Percentiles rank a stretch among this genome's conserved stretches.
Conservation (phyloP, 2,329 filamentous ascomycete species). For the Hirsutella rhossiliensis region DNA sequence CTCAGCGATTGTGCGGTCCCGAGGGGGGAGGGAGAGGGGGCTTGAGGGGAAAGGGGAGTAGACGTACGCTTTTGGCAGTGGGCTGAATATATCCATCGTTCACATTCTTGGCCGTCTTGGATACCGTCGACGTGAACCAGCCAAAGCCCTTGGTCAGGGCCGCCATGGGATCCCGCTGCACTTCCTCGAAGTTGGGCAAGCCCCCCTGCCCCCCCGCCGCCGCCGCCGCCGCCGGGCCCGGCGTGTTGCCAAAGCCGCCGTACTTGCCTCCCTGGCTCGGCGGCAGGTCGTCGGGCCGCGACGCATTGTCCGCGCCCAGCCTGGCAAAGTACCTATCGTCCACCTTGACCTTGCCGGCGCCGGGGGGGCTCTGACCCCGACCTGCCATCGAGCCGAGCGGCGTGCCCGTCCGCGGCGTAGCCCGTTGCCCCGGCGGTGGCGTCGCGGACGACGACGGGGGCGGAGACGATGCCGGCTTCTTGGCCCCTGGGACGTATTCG, state of each 20-base stretch:
- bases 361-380: conserved; percentile 25
- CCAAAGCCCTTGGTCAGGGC: conserved; percentile 87
- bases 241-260: conserved; percentile 74
- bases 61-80: conserved; percentile 43
- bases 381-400: conserved; percentile 24
- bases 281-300: conserved; percentile 58
- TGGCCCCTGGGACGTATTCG: conserved; percentile 69
- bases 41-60: neutral
- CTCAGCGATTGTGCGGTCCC: neutral
- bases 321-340: conserved; percentile 86
- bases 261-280: conserved; percentile 92
- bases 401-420: conserved; percentile 25
- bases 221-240: conserved; percentile 30
- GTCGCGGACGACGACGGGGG: conserved; percentile 15
- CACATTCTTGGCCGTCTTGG: conserved; percentile 81
- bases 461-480: conserved; percentile 27
- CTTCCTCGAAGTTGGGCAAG: conserved; percentile 67
- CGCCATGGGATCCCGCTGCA: conserved; percentile 82
- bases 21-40: too few species aligned
- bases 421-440: conserved; percentile 21
- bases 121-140: conserved; percentile 82
- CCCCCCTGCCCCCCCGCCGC: conserved; percentile 28
- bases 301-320: conserved; percentile 73
- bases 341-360: conserved; percentile 43
- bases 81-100: conserved; percentile 90